Evolutionary conservation across 169 alveolate species (phyloP).

Genomic region (Eimeria necatrix): DNA sequence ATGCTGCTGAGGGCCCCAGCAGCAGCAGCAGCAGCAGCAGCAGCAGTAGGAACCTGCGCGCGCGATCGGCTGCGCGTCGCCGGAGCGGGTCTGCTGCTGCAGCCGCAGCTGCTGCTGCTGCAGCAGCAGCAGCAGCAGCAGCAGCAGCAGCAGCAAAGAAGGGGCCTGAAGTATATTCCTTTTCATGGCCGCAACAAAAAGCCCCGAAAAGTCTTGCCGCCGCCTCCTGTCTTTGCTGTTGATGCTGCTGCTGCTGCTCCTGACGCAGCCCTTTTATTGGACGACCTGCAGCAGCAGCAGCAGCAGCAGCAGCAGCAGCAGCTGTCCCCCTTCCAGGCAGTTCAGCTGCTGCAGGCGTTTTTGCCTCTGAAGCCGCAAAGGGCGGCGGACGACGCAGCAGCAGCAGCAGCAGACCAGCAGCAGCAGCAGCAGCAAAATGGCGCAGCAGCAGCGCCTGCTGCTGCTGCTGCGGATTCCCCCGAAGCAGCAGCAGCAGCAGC

Average conservation of each 20-base stretch:
- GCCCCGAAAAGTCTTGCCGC: not conserved
- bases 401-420: constrained; percentile 2
- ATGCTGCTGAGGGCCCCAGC: too few relatives aligned
- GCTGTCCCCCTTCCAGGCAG: constrained; percentile 68
- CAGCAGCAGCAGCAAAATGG: not conserved
- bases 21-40: too few relatives aligned
- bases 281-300: not conserved
- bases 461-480: not conserved
- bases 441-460: not conserved
- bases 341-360: constrained; percentile 62
- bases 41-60: too few relatives aligned
- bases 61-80: too few relatives aligned
- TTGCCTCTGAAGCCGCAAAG: constrained; percentile 15
- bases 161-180: constrained; percentile 29
- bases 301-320: constrained; percentile 22
- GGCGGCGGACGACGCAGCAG: constrained; percentile 1
- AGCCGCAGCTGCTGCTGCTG: not conserved
- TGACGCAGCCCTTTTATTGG: not conserved
- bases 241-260: not conserved
- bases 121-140: constrained; percentile 9
- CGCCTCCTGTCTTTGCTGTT: not conserved
- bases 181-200: constrained; percentile 25
- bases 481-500: not conserved
- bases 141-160: not conserved
- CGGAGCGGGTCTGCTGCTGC: not conserved